A percentile compares a stretch with the other conserved stretches of the same genome.
These are phyloP conservation scores for Solanum ossicruentum DNA, from an alignment of 257 asterid species.

Conservation along the genomic window DNA sequence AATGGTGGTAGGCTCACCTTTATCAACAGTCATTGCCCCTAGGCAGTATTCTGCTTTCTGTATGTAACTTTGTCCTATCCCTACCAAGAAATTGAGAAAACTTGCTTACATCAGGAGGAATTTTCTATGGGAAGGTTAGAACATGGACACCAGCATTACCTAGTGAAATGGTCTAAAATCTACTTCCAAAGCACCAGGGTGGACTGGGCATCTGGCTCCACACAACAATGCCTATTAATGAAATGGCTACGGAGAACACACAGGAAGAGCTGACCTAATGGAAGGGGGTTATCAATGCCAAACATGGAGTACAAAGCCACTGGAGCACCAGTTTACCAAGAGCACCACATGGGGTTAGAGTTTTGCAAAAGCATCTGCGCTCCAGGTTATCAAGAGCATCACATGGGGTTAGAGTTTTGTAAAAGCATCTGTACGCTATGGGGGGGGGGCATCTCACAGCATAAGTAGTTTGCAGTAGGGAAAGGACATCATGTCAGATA, in stretches of 20 bases:
- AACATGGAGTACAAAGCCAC: neutral
- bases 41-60: neutral
- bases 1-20: neutral
- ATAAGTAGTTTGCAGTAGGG: neutral
- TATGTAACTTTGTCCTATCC: neutral
- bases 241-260: neutral
- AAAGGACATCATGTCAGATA: neutral
- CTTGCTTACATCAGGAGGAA: neutral
- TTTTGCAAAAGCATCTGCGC: neutral
- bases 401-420: neutral
- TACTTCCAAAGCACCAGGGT: neutral
- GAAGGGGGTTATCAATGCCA: neutral
- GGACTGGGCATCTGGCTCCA: neutral
- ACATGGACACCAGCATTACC: neutral
- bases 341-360: neutral
- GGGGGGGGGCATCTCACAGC: neutral
- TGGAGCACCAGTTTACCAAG: neutral
- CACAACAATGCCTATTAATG: neutral
- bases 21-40: neutral
- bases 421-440: neutral
- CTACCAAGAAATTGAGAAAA: neutral
- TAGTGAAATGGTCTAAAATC: neutral
- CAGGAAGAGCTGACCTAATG: neutral
- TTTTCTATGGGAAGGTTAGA: neutral
- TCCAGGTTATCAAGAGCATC: neutral